phyloP scores from a whole-genome alignment of 2,329 filamentous ascomycete genomes.

The Pyrenophora tritici-repentis region DNA sequence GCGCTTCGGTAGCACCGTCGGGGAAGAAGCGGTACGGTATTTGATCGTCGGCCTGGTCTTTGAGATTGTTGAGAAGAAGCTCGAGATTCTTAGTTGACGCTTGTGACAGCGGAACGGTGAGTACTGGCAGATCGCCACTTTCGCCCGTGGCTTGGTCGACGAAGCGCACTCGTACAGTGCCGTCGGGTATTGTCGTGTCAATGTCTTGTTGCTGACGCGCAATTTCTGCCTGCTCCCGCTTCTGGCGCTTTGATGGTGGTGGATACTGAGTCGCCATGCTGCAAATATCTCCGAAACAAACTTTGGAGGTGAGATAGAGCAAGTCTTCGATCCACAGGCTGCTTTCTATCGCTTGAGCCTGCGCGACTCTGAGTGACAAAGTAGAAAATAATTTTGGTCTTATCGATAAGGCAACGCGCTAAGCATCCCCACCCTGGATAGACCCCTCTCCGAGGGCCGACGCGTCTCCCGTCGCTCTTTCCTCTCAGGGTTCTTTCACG shows the following conservation, averaged over 20 bases:
- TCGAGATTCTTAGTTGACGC: constrained; percentile 89
- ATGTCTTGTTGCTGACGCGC: constrained; percentile 78
- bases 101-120: constrained; percentile 78
- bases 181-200: constrained; percentile 66
- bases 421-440: background rate
- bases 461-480: too few species aligned
- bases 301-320: background rate
- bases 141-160: constrained; percentile 75
- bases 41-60: constrained; percentile 68
- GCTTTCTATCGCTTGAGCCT: background rate
- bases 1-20: constrained; percentile 49
- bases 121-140: constrained; percentile 70
- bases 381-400: constrained; percentile 25
- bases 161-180: constrained; percentile 85
- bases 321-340: background rate
- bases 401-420: constrained; percentile 37
- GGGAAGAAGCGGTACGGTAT: constrained; percentile 71
- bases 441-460: too few species aligned
- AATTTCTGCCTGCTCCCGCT: constrained; percentile 72
- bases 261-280: constrained; percentile 79
- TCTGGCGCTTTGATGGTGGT: constrained; percentile 88
- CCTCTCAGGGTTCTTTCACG: too few species aligned
- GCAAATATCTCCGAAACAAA: background rate
- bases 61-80: constrained; percentile 79
- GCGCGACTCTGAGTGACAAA: constrained; percentile 1